Base-by-base conservation (phyloP, 2,329 filamentous ascomycete species). In the Hymenoscyphus fructigenus region DNA sequence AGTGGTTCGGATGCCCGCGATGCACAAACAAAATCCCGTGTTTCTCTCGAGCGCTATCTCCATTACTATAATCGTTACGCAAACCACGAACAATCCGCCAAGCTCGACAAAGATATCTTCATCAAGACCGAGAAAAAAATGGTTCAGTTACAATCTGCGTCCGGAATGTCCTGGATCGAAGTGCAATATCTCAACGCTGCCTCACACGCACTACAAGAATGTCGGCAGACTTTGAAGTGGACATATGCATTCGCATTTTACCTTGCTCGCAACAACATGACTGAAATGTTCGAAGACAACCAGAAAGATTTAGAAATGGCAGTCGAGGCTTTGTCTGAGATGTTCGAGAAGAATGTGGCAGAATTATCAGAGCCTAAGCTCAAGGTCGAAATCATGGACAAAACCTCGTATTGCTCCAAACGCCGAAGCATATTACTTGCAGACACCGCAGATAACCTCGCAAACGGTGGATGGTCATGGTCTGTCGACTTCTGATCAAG, bases 21-120 rank as follows among this genome's bases (percentile, higher is more conserved):
- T 76, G 93, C 92, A 0, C 95, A 99, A 76, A 92, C 95, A 2
- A 93, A 90, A 76, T 97, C 92, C 9, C 85, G 95, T 29, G 90
- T 94, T 34, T 97, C 92, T 0, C 82, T 99, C 17, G 94, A 99
- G 78, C 88, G 95, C n/a, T 99, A 99, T 70, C 82, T 99, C 7
- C 93, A 99, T 77, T 99, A 99, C 81, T 99, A 99, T 82, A 99
- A 99, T 76, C 91, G 95, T 59, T 99, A 98, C 75, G 94, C 95
- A 68, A 99, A 99, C 79, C 95, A 99, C 80, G 95, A 99, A 78
- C 95, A 98, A 78, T 97, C 93, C 0, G 95, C 95, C 9, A 94
- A 94, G 71, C 85, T 99, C 20, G 95, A 99, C 78, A 97, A 93
- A 80, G 95, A 99, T 77, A 91, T 98, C 61, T 97, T 93, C 71